phyloP scores from a whole-genome alignment of 2,329 filamentous ascomycete species.

The Macrophomina phaseolina region DNA sequence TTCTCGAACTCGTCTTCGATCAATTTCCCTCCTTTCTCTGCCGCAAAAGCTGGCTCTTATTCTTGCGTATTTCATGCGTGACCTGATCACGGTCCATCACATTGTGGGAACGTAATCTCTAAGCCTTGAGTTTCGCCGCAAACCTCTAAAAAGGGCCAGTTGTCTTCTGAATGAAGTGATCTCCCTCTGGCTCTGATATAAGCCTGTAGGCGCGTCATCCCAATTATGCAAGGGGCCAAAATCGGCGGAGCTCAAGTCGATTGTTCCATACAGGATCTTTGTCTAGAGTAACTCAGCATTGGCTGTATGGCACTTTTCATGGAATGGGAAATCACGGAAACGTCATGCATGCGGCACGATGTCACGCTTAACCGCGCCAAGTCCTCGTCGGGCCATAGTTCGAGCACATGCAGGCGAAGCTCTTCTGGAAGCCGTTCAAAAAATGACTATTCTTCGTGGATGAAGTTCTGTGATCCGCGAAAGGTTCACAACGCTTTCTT shows the following conservation, averaged over 20 bases:
- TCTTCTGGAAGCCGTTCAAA: background rate
- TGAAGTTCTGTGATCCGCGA: too few species aligned
- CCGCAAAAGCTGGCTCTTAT: too few species aligned
- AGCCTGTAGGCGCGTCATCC: background rate
- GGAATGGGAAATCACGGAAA: background rate
- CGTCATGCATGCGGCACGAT: background rate
- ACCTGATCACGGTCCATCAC: background rate
- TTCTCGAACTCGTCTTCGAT: background rate
- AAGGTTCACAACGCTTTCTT: too few species aligned
- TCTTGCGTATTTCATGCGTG: too few species aligned
- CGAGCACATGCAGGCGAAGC: background rate
- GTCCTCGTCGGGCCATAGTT: background rate
- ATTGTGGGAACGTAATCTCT: background rate
- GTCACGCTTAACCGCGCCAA: background rate
- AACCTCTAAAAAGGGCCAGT: background rate
- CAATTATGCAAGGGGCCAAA: background rate
- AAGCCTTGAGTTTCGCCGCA: background rate
- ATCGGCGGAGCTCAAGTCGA: background rate
- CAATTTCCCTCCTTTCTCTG: background rate
- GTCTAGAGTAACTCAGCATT: background rate
- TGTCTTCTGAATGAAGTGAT: background rate
- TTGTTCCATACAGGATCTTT: background rate
- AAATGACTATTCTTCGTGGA: background rate
- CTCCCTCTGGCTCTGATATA: background rate
- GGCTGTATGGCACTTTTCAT: too few species aligned